These are phyloP conservation scores for Talaromyces sp. DNA, from an alignment of 2,329 filamentous ascomycete genomes.

Conservation along the genomic window DNA sequence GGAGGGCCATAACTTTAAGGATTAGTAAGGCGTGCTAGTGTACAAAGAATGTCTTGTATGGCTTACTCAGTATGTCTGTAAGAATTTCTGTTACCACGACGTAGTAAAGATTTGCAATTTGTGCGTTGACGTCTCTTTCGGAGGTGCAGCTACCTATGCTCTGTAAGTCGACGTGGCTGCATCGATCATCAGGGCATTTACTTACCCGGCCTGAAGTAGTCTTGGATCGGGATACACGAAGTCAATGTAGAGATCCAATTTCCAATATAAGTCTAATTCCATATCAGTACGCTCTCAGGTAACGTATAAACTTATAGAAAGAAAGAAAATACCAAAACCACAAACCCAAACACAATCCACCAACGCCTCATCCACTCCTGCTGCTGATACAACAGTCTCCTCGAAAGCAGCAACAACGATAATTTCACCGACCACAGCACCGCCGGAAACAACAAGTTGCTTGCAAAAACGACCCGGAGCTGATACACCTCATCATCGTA, in stretches of 20 bases:
- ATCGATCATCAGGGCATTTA: constrained; percentile 1
- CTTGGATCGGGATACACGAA: constrained; percentile 33
- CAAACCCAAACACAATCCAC: constrained; percentile 37
- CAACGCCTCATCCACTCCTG: constrained; percentile 31
- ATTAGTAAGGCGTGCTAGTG: background rate
- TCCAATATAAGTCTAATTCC: constrained; percentile 32
- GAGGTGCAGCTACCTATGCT: constrained; percentile 25
- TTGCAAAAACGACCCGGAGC: constrained; percentile 38
- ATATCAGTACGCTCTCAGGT: background rate
- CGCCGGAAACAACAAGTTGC: constrained; percentile 37
- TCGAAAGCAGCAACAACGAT: constrained; percentile 39
- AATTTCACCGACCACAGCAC: constrained; percentile 42
- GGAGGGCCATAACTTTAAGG: constrained; percentile 36
- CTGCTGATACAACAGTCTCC: constrained; percentile 33
- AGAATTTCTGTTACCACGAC: constrained; percentile 34
- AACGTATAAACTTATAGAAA: too few species aligned
- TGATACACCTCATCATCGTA: constrained; percentile 29
- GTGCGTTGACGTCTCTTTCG: constrained; percentile 27
- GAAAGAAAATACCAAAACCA: constrained; percentile 26
- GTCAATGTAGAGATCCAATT: constrained; percentile 35
- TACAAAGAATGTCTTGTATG: background rate
- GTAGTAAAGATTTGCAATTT: constrained; percentile 35
- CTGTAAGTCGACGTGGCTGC: background rate
- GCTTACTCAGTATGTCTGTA: constrained; percentile 34
- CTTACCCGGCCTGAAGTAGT: constrained; percentile 32